Conservation (phyloP, 768 basidiomycete genomes). For the Hericium rajendrae region DNA sequence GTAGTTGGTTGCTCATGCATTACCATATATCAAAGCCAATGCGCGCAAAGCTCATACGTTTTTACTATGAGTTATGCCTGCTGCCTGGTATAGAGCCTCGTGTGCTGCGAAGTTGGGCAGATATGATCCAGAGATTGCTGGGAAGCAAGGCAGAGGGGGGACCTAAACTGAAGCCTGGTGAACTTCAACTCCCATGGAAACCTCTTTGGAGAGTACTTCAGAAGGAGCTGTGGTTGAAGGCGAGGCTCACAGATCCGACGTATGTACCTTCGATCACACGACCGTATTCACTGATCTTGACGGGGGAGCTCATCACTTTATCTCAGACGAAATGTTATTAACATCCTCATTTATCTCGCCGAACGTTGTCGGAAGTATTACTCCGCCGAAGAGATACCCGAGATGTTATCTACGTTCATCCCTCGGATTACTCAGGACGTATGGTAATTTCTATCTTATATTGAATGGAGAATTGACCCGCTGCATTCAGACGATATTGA, state of each 20-base stretch:
- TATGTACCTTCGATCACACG: slow-evolving; percentile 23
- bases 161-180: slow-evolving; percentile 56
- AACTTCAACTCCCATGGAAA: slow-evolving; percentile 63
- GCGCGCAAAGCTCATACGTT: slow-evolving; percentile 59
- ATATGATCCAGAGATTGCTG: slow-evolving; percentile 66
- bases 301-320: too few relatives aligned
- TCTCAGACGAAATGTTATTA: slow-evolving; percentile 46
- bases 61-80: slow-evolving; percentile 75
- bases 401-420: slow-evolving; percentile 64
- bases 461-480: not conserved
- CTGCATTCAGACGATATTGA: slow-evolving; percentile 44
- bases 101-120: slow-evolving; percentile 64
- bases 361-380: slow-evolving; percentile 68
- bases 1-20: slow-evolving; percentile 72
- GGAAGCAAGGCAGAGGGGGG: slow-evolving; percentile 53
- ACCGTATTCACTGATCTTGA: too few relatives aligned
- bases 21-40: slow-evolving; percentile 65
- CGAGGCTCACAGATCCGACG: slow-evolving; percentile 49
- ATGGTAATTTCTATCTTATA: slow-evolving; percentile 16
- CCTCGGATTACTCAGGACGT: slow-evolving; percentile 68
- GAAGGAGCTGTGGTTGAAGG: slow-evolving; percentile 70
- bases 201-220: slow-evolving; percentile 69
- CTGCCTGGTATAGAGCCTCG: slow-evolving; percentile 69
- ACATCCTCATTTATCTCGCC: slow-evolving; percentile 65
- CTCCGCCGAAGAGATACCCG: slow-evolving; percentile 49